Base-by-base conservation (phyloP, 2,329 filamentous ascomycete species). In the Ophiocordyceps camponoti-leonardi region DNA sequence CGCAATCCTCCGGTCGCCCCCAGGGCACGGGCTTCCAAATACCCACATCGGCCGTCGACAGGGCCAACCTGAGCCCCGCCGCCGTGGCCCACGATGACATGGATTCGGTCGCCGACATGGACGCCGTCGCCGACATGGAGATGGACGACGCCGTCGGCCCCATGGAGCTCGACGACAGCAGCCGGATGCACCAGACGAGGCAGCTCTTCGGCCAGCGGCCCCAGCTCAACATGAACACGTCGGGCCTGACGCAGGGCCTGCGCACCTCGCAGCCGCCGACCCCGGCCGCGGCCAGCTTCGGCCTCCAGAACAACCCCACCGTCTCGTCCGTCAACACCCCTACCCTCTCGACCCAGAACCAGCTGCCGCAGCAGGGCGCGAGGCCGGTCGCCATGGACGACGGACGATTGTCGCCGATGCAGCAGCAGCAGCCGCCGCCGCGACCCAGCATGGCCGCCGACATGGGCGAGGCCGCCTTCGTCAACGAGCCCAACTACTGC, bases 241-340 rank as follows among this genome's bases (percentile, higher is more conserved):
- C 87, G 19, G 83, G 81, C 42, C 62, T 81, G 49, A 75, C 76
- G 23, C 85, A 92, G 58, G 86, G 83, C 14, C 74, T 95, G 48
- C 81, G 86, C 47, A 85, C 80, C 11, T 93, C 88, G 5, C 86
- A 87, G 51, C 90, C 88, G 1, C 79, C 84, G 4, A 95, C 90
- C 1, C 90, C 90, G 2, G 81, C 82, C 30, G 73, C 85, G 23
- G 76, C 81, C 42, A 79, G 73, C 54, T 86, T 90, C 56, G 80
- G 80, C 44, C 79, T 94, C 52, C 83, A 87, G 59, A 86, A 94
- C 61, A 95, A 95, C 61, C 90, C 90, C 16, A 95, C 88, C 1
- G 90, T 96, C 18, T 98, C 92, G 3, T 95, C 88, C 4, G 90
- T 95, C 46, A 96, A 95, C 61, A 96, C 90, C 0, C 90, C 90